Conservation (phyloP, 2,329 filamentous ascomycete species). For the Eurotiales sp. region DNA sequence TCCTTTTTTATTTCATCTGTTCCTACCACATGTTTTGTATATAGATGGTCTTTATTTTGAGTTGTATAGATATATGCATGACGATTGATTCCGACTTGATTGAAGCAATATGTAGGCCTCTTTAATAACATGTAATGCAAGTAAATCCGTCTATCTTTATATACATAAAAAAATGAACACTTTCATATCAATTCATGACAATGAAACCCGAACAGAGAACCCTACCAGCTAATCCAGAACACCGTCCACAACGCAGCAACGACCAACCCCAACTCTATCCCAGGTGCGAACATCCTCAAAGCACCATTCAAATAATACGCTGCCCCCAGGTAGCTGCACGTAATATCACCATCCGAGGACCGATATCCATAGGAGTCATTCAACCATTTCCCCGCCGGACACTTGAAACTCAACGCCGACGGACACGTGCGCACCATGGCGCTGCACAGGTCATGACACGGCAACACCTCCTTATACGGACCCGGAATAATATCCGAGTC, state of each 20-base stretch:
- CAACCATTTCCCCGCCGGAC: conserved; percentile 56
- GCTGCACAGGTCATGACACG: conserved; percentile 85
- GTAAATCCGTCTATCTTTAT: conserved; percentile 1
- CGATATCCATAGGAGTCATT: conserved; percentile 51
- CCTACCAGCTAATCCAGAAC: conserved; percentile 7
- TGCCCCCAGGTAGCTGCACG: conserved; percentile 62
- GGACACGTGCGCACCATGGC: conserved; percentile 83
- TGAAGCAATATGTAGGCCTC: too few relatives aligned
- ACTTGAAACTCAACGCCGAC: conserved; percentile 68
- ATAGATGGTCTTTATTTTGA: background rate
- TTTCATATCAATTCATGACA: background rate
- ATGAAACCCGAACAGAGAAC: background rate
- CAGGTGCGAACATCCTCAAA: background rate
- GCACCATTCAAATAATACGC: conserved; percentile 47
- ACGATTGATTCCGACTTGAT: too few relatives aligned
- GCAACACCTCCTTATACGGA: conserved; percentile 89
- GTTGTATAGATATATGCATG: conserved; percentile 1
- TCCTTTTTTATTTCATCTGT: background rate
- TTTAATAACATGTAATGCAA: background rate
- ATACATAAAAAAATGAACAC: background rate
- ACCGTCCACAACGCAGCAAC: conserved; percentile 8
- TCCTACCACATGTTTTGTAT: background rate
- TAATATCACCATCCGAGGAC: conserved; percentile 36
- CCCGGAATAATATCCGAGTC: conserved; percentile 71
- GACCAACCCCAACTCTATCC: background rate